These are phyloP conservation scores for Dimargaris verticillata DNA, from an alignment of 192 early-diverging fungal species.

Conservation along the genomic window DNA sequence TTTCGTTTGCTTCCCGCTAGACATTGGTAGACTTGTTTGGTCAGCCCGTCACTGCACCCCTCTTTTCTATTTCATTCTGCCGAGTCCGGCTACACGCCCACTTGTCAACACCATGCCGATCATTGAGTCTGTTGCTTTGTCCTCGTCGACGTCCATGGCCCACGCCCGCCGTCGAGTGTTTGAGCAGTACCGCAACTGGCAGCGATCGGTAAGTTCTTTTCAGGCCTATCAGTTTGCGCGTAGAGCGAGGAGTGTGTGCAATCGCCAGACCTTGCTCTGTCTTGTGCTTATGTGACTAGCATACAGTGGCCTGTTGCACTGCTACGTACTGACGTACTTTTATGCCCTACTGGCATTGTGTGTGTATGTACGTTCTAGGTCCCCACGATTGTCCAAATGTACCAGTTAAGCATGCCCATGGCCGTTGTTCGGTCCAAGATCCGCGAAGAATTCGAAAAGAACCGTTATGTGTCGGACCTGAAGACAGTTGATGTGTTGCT, in stretches of 20 bases:
- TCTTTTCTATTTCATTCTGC: no score
- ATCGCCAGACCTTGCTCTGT: no score
- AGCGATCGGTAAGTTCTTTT: conserved; percentile 33
- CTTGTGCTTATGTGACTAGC: no score
- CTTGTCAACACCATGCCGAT: conserved; percentile 2
- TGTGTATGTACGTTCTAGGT: conserved; percentile 25
- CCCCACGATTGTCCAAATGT: conserved; percentile 52
- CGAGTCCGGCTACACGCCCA: no score
- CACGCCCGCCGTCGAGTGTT: conserved; percentile 46
- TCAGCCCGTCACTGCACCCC: no score
- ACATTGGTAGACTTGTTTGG: no score
- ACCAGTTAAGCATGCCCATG: conserved; percentile 57
- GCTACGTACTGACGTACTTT: no score
- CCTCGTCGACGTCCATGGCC: conserved; percentile 35
- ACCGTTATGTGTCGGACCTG: conserved; percentile 59
- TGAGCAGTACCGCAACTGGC: conserved; percentile 56
- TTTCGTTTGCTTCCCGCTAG: no score
- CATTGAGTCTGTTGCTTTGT: conserved; percentile 2
- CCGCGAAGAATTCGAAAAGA: conserved; percentile 75
- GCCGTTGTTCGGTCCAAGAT: conserved; percentile 62
- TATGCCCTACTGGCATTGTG: not conserved
- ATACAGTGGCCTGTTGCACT: no score
- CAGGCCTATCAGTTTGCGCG: no score
- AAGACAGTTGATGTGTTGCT: conserved; percentile 65
- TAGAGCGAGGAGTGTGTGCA: no score